These are phyloP conservation scores for Phytomonas sp. DNA, from an alignment of 208 protist species.

Conservation along the genomic window DNA sequence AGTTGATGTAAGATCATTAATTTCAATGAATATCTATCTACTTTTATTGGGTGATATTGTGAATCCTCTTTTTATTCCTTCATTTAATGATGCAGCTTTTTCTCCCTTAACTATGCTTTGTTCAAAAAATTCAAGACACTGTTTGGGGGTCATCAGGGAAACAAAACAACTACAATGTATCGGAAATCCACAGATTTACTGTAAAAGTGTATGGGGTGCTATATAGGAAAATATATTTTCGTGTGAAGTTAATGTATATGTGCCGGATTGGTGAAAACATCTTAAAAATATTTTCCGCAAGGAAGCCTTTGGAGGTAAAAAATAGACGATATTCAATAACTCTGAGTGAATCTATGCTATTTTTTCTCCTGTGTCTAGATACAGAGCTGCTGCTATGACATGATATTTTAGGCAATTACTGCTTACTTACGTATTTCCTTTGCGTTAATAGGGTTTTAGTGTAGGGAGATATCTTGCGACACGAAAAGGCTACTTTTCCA, in stretches of 20 bases:
- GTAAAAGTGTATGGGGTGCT: not conserved
- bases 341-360: constrained; percentile 1
- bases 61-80: not conserved
- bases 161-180: constrained; percentile 6
- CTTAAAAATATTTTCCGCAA: not conserved
- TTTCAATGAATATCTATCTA: not conserved
- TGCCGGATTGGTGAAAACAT: not conserved
- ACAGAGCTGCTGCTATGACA: not conserved
- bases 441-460: constrained; percentile 63
- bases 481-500: constrained; percentile 13
- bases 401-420: constrained; percentile 3
- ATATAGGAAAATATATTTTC: not conserved
- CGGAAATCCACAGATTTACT: not conserved
- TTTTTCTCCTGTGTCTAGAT: constrained; percentile 6
- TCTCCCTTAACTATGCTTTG: constrained; percentile 3
- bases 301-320: not conserved
- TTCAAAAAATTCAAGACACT: not conserved
- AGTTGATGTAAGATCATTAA: not conserved
- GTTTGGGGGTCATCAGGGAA: not conserved
- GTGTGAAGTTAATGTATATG: not conserved
- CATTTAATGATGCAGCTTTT: constrained; percentile 7
- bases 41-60: not conserved
- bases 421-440: constrained; percentile 21
- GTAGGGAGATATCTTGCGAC: constrained; percentile 44
- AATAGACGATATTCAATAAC: not conserved